Percentiles rank a stretch among this genome's conserved stretches.
phyloP scores from a whole-genome alignment of 2,329 filamentous ascomycete genomes.

The Cercospora citrullina region DNA sequence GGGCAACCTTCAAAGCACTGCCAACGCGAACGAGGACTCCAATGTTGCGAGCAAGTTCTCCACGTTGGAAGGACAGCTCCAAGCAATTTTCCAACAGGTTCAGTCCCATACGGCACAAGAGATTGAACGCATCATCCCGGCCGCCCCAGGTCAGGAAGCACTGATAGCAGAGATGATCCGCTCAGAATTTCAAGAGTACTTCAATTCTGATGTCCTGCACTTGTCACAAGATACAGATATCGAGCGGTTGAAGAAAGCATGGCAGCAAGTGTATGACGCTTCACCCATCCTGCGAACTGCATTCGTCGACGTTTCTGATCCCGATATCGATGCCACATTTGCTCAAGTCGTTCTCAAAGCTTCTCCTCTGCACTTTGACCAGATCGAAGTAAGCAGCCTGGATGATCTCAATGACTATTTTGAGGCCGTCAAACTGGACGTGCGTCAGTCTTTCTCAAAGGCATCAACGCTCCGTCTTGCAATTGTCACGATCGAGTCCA shows the following conservation, averaged over 20 bases:
- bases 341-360: constrained; percentile 55
- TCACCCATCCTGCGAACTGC: constrained; percentile 74
- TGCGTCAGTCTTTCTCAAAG: constrained; percentile 36
- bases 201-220: constrained; percentile 77
- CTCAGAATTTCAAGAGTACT: constrained; percentile 74
- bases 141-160: constrained; percentile 81
- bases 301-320: constrained; percentile 67
- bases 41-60: constrained; percentile 14
- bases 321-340: constrained; percentile 56
- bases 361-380: constrained; percentile 40
- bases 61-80: constrained; percentile 21
- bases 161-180: constrained; percentile 80
- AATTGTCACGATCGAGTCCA: constrained; percentile 38
- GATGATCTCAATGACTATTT: constrained; percentile 39
- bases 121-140: constrained; percentile 65
- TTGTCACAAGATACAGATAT: constrained; percentile 59
- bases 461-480: constrained; percentile 41
- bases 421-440: constrained; percentile 41
- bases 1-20: constrained; percentile 15
- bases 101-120: constrained; percentile 25
- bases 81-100: constrained; percentile 6
- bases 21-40: background rate
- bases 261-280: constrained; percentile 57
- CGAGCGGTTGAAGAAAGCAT: constrained; percentile 59
- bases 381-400: constrained; percentile 26